Evolutionary conservation across 768 basidiomycete genomes (phyloP).

Genomic region (Leccinum subgranulosum): DNA sequence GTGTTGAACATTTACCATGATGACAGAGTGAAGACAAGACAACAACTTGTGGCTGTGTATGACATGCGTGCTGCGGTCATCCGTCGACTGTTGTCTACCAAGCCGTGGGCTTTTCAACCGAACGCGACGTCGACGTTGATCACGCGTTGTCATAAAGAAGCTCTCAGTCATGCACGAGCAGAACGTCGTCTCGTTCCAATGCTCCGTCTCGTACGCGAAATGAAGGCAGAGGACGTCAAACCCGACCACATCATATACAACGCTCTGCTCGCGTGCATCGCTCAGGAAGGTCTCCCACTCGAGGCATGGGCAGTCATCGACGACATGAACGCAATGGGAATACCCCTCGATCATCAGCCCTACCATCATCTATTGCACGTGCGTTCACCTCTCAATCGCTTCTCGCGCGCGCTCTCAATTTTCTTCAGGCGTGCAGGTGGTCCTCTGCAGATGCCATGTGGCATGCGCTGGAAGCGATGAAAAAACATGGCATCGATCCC

Average conservation of each 20-base stretch:
- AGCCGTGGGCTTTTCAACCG: constrained; percentile 27
- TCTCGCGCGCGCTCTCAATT: background rate
- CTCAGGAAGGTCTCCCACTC: constrained; percentile 38
- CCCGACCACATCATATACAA: constrained; percentile 60
- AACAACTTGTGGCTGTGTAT: constrained; percentile 25
- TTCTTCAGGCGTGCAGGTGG: constrained; percentile 44
- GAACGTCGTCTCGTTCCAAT: constrained; percentile 35
- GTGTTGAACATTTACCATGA: too few species aligned
- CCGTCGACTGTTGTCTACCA: background rate
- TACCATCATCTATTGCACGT: constrained; percentile 65
- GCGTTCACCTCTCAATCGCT: constrained; percentile 14
- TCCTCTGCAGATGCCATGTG: constrained; percentile 39
- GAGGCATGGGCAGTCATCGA: constrained; percentile 67
- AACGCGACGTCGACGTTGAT: constrained; percentile 22
- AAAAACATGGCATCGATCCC: constrained; percentile 44
- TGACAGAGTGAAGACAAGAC: background rate
- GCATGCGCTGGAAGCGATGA: constrained; percentile 56
- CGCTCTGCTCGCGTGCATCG: constrained; percentile 49
- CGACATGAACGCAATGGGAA: constrained; percentile 55
- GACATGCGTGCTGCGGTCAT: background rate
- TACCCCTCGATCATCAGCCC: constrained; percentile 48
- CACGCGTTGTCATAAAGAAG: constrained; percentile 33
- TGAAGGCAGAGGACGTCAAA: constrained; percentile 53
- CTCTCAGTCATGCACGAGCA: constrained; percentile 34
- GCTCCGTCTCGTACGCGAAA: constrained; percentile 46